These are phyloP conservation scores for Hanseniaspora sp. DNA, from an alignment of 1,139 yeast species.

Conservation along the genomic window DNA sequence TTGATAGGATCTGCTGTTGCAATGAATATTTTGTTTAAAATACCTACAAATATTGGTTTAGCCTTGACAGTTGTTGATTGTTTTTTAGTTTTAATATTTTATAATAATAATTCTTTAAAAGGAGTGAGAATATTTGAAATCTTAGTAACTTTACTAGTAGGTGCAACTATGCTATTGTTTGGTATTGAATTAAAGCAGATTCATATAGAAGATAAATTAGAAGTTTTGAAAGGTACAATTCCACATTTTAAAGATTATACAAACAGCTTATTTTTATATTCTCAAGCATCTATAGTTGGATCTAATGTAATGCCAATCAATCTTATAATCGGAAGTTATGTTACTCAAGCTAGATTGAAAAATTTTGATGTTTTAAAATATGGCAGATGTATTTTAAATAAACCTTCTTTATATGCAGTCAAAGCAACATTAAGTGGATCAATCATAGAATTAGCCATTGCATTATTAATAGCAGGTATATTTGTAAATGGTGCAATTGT, in stretches of 20 bases:
- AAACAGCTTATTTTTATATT: constrained; percentile 47
- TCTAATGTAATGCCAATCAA: constrained; percentile 99
- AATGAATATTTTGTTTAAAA: constrained; percentile 61
- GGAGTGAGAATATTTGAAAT: constrained; percentile 73
- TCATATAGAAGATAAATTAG: constrained; percentile 43
- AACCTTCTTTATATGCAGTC: constrained; percentile 42
- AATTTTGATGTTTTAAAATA: constrained; percentile 61
- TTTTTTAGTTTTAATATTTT: constrained; percentile 71
- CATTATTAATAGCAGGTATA: constrained; percentile 67
- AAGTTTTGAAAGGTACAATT: constrained; percentile 59
- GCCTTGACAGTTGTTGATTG: constrained; percentile 76
- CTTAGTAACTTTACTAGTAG: constrained; percentile 65
- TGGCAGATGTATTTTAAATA: constrained; percentile 27
- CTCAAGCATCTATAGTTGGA: constrained; percentile 83
- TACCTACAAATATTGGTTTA: constrained; percentile 75
- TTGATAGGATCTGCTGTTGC: constrained; percentile 92
- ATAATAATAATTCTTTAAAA: constrained; percentile 57
- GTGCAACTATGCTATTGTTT: constrained; percentile 77
- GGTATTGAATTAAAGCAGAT: constrained; percentile 65
- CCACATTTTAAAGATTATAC: constrained; percentile 67
- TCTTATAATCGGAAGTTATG: constrained; percentile 35
- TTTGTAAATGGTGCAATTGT: constrained; percentile 78
- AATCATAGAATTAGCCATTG: constrained; percentile 48
- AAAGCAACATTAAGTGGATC: constrained; percentile 11
- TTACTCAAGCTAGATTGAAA: constrained; percentile 78